Evolutionary conservation across 2,329 filamentous ascomycete species (phyloP), one percentile per base, ranked within the genome.

Genomic region (Aspergillus persii): DNA sequence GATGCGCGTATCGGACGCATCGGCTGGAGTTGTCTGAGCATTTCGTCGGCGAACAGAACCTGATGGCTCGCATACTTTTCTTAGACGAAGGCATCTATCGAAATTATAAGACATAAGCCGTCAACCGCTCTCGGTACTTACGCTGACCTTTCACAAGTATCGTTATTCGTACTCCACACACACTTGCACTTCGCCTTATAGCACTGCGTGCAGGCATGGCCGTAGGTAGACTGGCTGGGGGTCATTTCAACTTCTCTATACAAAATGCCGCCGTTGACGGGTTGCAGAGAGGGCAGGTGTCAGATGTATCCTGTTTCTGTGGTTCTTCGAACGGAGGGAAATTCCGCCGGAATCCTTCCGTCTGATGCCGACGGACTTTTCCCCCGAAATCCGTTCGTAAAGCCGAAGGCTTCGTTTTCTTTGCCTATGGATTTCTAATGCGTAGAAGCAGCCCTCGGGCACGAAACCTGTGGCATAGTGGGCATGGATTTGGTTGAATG

Each of bases 31-130:
- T 50, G 64, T 65, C 18, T 69, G 63, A 15, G 56, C 58, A 62
- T 66, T 67, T 18, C 72, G 69, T 53, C 64, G 69, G 56, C 74
- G 75, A 61, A 69, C 52, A 27, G 71, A 72, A 18, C 74, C 71
- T 33, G 74, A 73, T 33, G 71, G 68, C 53, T 71, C 63, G 56
- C 75, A 77, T 6, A 61, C 52, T 61, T 74, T 76, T 36, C 65
- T 68, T 6, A 77, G 73, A 50, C 74, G 72, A n/a, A 71, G 55
- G 47, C 74, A 77, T 65, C 75, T 72, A 44, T 8, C 5, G 18
- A 54, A 39, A 52, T 27, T 31, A 61, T 67, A 23, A 62, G 59
- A 3, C 30, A 11, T 31, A 15, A 56, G 31, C 8, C 48, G 44
- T 9, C 11, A 36, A 26, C 7, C 15, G 39, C 36, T 2, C 8